Conservation (phyloP, 805 yeast species). For the Starmerella vaccinii region DNA sequence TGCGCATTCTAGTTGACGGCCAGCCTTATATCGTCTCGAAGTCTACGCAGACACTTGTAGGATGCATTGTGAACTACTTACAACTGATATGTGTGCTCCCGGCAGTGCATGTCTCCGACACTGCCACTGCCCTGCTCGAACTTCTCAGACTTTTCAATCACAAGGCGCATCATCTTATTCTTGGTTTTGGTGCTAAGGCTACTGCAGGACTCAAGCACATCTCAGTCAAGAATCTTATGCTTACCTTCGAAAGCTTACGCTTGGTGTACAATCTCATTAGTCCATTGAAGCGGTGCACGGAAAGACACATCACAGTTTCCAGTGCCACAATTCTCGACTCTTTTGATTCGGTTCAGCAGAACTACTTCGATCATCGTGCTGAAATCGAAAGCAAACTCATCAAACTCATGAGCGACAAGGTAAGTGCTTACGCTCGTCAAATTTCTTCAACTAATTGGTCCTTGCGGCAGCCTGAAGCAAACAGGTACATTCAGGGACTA, state of each 20-base stretch:
- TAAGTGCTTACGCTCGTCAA: slow-evolving; percentile 41
- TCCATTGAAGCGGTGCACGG: slow-evolving; percentile 29
- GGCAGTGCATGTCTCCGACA: slow-evolving; percentile 31
- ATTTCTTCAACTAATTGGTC: slow-evolving; percentile 45
- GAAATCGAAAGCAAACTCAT: slow-evolving; percentile 56
- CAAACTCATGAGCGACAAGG: slow-evolving; percentile 61
- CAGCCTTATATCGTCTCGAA: slow-evolving; percentile 50
- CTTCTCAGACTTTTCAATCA: slow-evolving; percentile 44
- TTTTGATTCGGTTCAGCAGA: slow-evolving; percentile 36
- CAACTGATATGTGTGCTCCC: slow-evolving; percentile 48
- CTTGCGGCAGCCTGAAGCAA: slow-evolving; percentile 1
- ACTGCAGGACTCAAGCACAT: slow-evolving; percentile 63
- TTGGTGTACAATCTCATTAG: slow-evolving; percentile 37
- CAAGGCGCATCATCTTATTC: slow-evolving; percentile 47
- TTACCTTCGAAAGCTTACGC: slow-evolving; percentile 56
- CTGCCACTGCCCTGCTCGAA: slow-evolving; percentile 32
- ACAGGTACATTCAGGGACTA: slow-evolving; percentile 50
- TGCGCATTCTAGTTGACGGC: slow-evolving; percentile 38
- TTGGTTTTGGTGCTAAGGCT: slow-evolving; percentile 66
- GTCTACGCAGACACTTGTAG: slow-evolving; percentile 37
- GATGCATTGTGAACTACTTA: slow-evolving; percentile 42
- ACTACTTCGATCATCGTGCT: slow-evolving; percentile 49
- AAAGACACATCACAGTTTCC: slow-evolving; percentile 24
- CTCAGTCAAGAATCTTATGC: slow-evolving; percentile 59
- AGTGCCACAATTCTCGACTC: neutral